Evolutionary conservation across 2,329 filamentous ascomycete species (phyloP).

Genomic region (Xylariaceae sp.): DNA sequence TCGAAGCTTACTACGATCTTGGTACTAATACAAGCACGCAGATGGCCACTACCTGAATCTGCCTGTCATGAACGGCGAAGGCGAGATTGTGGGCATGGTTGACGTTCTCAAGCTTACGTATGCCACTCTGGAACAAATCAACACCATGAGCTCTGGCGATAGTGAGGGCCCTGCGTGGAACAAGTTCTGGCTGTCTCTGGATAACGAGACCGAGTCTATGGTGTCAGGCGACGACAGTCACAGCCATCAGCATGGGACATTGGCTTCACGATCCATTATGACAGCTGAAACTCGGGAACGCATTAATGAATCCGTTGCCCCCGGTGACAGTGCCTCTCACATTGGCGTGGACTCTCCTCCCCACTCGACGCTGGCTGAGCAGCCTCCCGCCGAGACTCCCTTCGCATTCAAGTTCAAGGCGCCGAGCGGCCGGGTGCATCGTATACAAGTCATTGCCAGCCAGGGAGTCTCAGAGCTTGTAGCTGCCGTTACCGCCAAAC

Average conservation of each 20-base stretch:
- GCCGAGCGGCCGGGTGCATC: conserved; percentile 88
- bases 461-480: conserved; percentile 80
- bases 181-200: conserved; percentile 97
- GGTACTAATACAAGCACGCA: conserved; percentile 35
- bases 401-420: conserved; percentile 99
- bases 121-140: conserved; percentile 95
- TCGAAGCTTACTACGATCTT: not conserved
- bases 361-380: conserved; percentile 57
- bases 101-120: conserved; percentile 98
- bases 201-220: conserved; percentile 93
- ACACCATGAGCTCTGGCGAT: conserved; percentile 85
- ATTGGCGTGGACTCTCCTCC: conserved; percentile 75
- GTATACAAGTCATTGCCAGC: conserved; percentile 77
- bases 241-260: conserved; percentile 54
- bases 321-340: conserved; percentile 92
- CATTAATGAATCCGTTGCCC: conserved; percentile 73
- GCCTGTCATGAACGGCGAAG: conserved; percentile 94
- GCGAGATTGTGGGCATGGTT: conserved; percentile 99
- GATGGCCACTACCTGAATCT: conserved; percentile 98
- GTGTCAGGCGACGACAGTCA: conserved; percentile 86
- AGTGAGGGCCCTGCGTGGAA: conserved; percentile 97
- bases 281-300: conserved; percentile 77
- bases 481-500: conserved; percentile 71
- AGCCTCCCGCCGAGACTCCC: conserved; percentile 65
- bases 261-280: conserved; percentile 70